These are phyloP conservation scores for Metschnikowia reukaufii DNA, from an alignment of 805 yeast genomes.

Conservation along the genomic window DNA sequence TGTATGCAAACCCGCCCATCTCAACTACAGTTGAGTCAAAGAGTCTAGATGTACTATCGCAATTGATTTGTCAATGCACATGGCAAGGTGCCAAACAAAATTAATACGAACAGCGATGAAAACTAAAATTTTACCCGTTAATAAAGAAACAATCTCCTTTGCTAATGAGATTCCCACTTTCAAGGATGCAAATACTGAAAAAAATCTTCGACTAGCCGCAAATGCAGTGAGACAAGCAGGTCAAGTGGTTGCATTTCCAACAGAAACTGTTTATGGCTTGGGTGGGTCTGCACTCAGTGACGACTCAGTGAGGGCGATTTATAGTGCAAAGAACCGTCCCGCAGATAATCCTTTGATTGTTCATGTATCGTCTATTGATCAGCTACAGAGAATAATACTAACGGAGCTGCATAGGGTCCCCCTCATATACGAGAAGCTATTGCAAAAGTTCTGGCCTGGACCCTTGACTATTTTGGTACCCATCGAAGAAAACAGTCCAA, in stretches of 20 bases:
- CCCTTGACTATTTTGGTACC: conserved; percentile 89
- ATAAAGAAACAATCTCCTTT: conserved; percentile 52
- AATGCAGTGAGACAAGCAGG: conserved; percentile 14
- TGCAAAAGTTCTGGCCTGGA: conserved; percentile 89
- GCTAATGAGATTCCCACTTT: conserved; percentile 46
- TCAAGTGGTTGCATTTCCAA: conserved; percentile 83
- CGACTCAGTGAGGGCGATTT: conserved; percentile 71
- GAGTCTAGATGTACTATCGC: not conserved
- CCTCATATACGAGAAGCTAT: conserved; percentile 58
- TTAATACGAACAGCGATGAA: conserved; percentile 15
- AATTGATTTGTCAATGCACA: not conserved
- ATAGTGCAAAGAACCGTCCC: conserved; percentile 88
- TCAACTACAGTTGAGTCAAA: not conserved
- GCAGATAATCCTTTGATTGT: conserved; percentile 93
- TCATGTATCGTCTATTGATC: conserved; percentile 78
- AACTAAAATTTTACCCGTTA: conserved; percentile 52
- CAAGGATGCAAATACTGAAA: conserved; percentile 51
- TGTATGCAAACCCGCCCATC: not conserved
- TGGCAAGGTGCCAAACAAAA: conserved; percentile 2
- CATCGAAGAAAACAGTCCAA: conserved; percentile 42
- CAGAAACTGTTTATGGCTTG: conserved; percentile 95
- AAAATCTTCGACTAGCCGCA: conserved; percentile 53
- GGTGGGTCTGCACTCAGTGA: conserved; percentile 85
- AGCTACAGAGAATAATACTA: conserved; percentile 62
- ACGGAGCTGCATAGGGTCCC: conserved; percentile 58